A percentile compares a stretch with the other conserved stretches of the same genome.
phyloP scores from a whole-genome alignment of 2,329 filamentous ascomycete genomes.

The Talaromyces sp. region DNA sequence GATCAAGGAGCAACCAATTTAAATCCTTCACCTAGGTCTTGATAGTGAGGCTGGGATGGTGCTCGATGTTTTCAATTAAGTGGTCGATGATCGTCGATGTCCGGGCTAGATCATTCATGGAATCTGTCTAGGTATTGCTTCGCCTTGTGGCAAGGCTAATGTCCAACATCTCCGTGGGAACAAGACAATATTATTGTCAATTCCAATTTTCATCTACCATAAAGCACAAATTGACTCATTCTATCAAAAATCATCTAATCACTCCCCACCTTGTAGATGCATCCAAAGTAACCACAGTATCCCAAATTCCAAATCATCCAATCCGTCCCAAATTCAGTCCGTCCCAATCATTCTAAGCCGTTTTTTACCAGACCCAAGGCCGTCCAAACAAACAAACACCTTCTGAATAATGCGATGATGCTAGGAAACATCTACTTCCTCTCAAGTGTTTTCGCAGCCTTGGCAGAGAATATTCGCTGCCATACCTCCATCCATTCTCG shows the following conservation, averaged over 20 bases:
- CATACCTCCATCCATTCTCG: constrained; percentile 71
- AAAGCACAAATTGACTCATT: neutral
- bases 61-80: neutral
- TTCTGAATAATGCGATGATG: neutral
- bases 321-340: neutral
- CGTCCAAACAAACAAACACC: neutral
- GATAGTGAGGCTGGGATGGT: neutral
- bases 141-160: neutral
- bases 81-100: neutral
- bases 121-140: neutral
- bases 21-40: neutral
- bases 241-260: neutral
- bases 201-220: neutral
- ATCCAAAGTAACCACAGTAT: neutral
- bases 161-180: neutral
- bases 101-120: neutral
- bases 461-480: constrained; percentile 61
- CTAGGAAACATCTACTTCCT: neutral
- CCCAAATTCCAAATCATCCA: neutral
- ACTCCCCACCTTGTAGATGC: neutral
- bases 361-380: neutral
- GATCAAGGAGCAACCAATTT: neutral
- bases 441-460: constrained; percentile 18
- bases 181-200: neutral
- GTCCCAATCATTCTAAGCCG: neutral